Evolutionary conservation across 768 basidiomycete genomes (phyloP).

Genomic region (Auriscalpium orientale): DNA sequence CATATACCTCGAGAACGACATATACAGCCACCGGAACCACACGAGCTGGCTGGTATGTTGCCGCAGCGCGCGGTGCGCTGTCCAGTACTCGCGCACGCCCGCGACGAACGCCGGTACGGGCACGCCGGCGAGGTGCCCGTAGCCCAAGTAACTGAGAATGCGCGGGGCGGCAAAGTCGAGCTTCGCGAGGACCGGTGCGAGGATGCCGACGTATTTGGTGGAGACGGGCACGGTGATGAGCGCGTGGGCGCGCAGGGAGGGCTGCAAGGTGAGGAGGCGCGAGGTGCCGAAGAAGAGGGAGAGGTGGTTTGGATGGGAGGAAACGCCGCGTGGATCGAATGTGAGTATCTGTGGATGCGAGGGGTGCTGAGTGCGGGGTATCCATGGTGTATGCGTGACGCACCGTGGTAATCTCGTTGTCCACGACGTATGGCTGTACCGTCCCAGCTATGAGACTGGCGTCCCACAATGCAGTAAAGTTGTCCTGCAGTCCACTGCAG

Average conservation of each 20-base stretch:
- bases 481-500: constrained; percentile 61
- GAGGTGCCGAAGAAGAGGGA: constrained; percentile 55
- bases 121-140: constrained; percentile 3
- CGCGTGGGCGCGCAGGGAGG: constrained; percentile 23
- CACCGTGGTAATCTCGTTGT: constrained; percentile 59
- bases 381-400: neutral
- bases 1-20: constrained; percentile 79
- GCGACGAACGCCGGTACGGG: constrained; percentile 45
- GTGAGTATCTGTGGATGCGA: constrained; percentile 60
- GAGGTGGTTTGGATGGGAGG: constrained; percentile 82
- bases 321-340: constrained; percentile 71
- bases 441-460: constrained; percentile 47
- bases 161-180: constrained; percentile 25
- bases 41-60: constrained; percentile 69
- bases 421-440: constrained; percentile 48
- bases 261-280: constrained; percentile 28
- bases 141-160: constrained; percentile 3
- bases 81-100: constrained; percentile 45
- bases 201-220: constrained; percentile 55
- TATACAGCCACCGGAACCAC: constrained; percentile 87
- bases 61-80: constrained; percentile 60
- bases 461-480: constrained; percentile 63
- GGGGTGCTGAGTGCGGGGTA: constrained; percentile 14
- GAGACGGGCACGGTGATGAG: constrained; percentile 43
- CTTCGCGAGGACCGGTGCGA: constrained; percentile 46